Percentiles rank a stretch among this genome's conserved stretches.
Conservation (phyloP, 2,329 filamentous ascomycete genomes). For the Cladosporium sp. region DNA sequence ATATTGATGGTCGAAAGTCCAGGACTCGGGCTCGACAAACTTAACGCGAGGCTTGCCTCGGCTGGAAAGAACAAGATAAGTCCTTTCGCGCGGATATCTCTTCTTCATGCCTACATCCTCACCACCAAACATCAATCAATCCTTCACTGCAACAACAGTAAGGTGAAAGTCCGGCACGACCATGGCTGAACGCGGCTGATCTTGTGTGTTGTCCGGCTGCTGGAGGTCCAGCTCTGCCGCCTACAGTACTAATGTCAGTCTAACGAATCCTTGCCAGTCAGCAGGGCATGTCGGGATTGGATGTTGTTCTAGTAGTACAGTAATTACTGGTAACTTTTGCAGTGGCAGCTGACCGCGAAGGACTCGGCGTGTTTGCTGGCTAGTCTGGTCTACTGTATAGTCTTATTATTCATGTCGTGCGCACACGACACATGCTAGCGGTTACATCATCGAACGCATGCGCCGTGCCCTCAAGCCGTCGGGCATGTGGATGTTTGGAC, state of each 20-base stretch:
- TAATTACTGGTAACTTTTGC: background rate
- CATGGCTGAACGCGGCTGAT: background rate
- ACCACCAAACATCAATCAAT: background rate
- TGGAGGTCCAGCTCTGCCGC: too few relatives aligned
- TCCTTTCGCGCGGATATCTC: background rate
- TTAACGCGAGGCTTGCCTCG: background rate
- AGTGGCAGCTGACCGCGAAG: background rate
- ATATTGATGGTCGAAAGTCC: background rate
- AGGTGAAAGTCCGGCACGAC: background rate
- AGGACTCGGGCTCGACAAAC: background rate
- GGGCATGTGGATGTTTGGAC: background rate
- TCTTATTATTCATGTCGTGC: background rate
- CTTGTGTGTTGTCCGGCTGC: background rate
- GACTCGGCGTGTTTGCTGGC: background rate
- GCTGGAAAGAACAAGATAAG: background rate
- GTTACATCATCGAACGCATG: background rate
- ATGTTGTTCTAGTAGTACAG: background rate
- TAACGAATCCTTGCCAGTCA: background rate
- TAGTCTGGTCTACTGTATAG: background rate
- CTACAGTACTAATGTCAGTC: background rate
- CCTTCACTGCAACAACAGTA: background rate
- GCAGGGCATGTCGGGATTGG: background rate
- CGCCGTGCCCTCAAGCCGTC: background rate
- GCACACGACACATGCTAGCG: background rate
- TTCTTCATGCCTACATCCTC: background rate